A percentile compares a stretch with the other conserved stretches of the same genome.
Evolutionary conservation across 1,284 basidiomycete genomes (phyloP).

Genomic region (Malassezia caprae): DNA sequence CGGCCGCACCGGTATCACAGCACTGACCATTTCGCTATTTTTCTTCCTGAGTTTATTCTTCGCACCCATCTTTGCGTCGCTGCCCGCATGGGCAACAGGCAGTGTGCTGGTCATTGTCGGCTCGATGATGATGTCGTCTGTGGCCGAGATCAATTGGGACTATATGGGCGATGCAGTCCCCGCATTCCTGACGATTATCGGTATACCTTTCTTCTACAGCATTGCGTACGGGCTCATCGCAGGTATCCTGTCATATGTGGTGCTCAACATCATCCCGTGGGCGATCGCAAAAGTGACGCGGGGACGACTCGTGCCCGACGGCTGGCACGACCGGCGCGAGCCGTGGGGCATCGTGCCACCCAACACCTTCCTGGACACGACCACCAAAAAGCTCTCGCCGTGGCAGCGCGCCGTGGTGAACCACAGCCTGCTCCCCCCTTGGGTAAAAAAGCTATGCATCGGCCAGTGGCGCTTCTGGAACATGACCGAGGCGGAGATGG

Average conservation of each 20-base stretch:
- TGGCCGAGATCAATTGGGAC: conserved; percentile 76
- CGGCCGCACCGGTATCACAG: conserved; percentile 76
- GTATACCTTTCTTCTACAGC: conserved; percentile 51
- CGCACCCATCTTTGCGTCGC: conserved; percentile 75
- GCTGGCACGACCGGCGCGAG: conserved; percentile 46
- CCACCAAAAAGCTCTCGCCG: conserved; percentile 12
- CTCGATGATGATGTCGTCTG: conserved; percentile 77
- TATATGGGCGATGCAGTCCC: conserved; percentile 73
- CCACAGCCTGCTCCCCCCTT: conserved; percentile 34
- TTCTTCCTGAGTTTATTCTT: conserved; percentile 84
- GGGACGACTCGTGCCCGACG: conserved; percentile 62
- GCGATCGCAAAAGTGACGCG: conserved; percentile 56
- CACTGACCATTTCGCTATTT: conserved; percentile 62
- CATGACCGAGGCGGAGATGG: conserved; percentile 40
- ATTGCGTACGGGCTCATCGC: conserved; percentile 83
- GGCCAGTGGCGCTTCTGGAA: conserved; percentile 42
- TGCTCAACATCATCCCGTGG: conserved; percentile 63
- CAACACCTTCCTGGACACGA: conserved; percentile 21
- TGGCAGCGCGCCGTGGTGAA: conserved; percentile 12
- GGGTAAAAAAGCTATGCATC: conserved; percentile 32
- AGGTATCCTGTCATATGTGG: conserved; percentile 61
- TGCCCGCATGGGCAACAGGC: conserved; percentile 78
- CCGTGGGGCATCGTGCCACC: conserved; percentile 28
- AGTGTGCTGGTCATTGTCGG: conserved; percentile 77
- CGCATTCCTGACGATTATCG: conserved; percentile 28